Base-by-base conservation (phyloP, 257 asterid species). In the Solanum chmielewskii region DNA sequence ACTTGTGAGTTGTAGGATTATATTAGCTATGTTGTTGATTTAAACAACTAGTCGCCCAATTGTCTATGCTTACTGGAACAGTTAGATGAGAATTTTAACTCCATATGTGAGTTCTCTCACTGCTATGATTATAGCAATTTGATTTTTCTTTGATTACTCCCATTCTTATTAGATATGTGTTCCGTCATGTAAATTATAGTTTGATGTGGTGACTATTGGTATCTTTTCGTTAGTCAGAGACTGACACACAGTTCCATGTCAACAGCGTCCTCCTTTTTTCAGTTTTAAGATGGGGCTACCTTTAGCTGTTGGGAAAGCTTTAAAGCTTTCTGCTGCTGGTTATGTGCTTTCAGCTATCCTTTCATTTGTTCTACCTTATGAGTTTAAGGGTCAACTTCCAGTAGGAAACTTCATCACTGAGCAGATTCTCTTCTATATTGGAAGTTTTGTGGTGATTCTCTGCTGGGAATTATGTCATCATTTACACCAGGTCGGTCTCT, bases 211-310 rank as follows among this genome's bases (percentile, higher is more conserved):
- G 84, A 80, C 18, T 44, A 47, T 60, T 80, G 4, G 35, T 25
- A 45, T 35, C 44, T 83, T 18, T 81, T 66, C 16, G 23, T 14
- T 69, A 64, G 21, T 76, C 90, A 45, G n/a, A 56, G 25, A 29
- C 87, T 35, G 62, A 45, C 71, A 33, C 56, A 45, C 41, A 47
- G n/a, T 49, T 88, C 84, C 85, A 47, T 92, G 29, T 88, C 66
- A 52, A 91, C 98, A 97, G 99, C 92, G 98, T 9, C 98, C 98
- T 89, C 98, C 98, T 41, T 95, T 94, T 95, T 97, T 95, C 91
- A 93, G 96, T 93, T 93, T 93, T 91, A 96, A 97, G 94, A 95
- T 93, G 93, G 97, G 97, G 23, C 90, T 97, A 90, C 96, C 95
- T 33, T 86, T 88, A 86, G 94, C 98, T 84, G 85, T 94, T 52